Base-by-base conservation (phyloP, 768 basidiomycete genomes). In the Lepiota subincarnata region DNA sequence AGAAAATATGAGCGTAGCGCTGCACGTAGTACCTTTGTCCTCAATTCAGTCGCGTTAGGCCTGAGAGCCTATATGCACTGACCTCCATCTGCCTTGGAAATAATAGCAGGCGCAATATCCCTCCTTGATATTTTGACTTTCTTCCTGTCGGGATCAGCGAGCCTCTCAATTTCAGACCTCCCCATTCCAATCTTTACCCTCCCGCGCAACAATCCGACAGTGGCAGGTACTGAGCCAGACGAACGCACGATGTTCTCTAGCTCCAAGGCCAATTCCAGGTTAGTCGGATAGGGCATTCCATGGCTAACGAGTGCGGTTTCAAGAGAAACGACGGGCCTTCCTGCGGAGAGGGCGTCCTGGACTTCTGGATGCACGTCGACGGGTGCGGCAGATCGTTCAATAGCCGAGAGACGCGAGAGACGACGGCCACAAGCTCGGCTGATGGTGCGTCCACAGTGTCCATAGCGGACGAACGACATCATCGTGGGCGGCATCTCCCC, bases 281-380 rank as follows among this genome's bases (percentile, higher is more conserved):
- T 95, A 35, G 76, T 75, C 0, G 93, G 93, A 59, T 83, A 83
- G 0, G 92, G 91, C 72, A 96, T 83, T 16, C 93, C 96, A 74
- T 98, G 92, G 1, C 94, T 94, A 55, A 97, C 84, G 49, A 98
- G 81, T 1, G 96, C 86, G 1, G 89, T 91, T 67, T 98, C 96
- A 10, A 98, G 81, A 11, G 95, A 94, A 10, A 98, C 92, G 41
- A 98, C 75, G 16, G 93, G 84, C 56, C 71, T 73, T 8, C 76
- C 71, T 38, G 75, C 70, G 3, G 76, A 73, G 18, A 96, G 75
- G 3, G 95, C 94, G 51, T 94, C 80, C 57, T 86, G 73, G 28
- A 98, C 86, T 66, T 98, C 94, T 7, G 89, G 86, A 49, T 87
- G 85, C 28, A 92, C 65, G 66, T 92, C 89, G 10, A 92, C 49